These are phyloP conservation scores for Salix caprea DNA, from an alignment of 345 rosid species.

Conservation along the genomic window DNA sequence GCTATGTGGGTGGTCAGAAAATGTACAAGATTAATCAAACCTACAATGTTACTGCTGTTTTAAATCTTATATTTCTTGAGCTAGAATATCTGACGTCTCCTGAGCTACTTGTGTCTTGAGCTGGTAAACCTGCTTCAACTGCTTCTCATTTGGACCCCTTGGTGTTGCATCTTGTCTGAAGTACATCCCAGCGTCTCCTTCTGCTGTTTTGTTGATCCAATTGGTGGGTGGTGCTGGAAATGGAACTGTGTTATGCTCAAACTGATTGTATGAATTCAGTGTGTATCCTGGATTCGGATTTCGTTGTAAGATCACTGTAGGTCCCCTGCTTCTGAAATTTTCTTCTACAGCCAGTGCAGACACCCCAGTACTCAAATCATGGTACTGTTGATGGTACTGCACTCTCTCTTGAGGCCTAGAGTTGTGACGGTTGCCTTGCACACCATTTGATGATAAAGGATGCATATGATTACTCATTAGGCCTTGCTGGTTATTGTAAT, in stretches of 20 bases:
- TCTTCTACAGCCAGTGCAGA: constrained; percentile 53
- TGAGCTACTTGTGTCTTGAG: constrained; percentile 35
- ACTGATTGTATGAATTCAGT: constrained; percentile 26
- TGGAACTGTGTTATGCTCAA: constrained; percentile 33
- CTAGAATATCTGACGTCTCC: constrained; percentile 21
- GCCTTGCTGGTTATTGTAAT: constrained; percentile 40
- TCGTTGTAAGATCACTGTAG: constrained; percentile 18
- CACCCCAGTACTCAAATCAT: constrained; percentile 46
- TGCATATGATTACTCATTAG: constrained; percentile 37
- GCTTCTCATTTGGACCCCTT: constrained; percentile 44
- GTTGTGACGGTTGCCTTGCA: constrained; percentile 41
- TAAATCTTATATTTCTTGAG: not conserved
- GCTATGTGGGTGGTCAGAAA: not conserved
- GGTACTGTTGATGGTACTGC: constrained; percentile 44
- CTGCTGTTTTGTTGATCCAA: constrained; percentile 46
- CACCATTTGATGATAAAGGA: constrained; percentile 36
- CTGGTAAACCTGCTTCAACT: constrained; percentile 54
- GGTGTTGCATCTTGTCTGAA: constrained; percentile 34
- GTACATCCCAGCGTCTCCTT: constrained; percentile 31
- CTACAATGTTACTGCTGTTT: constrained; percentile 15
- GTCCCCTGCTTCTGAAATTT: constrained; percentile 31
- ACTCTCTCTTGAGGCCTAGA: constrained; percentile 39
- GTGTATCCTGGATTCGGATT: constrained; percentile 30
- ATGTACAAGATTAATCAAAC: not conserved
- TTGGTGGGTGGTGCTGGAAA: constrained; percentile 62